Conservation (phyloP, 179 eudicot species). For the Spergularia azorica region DNA sequence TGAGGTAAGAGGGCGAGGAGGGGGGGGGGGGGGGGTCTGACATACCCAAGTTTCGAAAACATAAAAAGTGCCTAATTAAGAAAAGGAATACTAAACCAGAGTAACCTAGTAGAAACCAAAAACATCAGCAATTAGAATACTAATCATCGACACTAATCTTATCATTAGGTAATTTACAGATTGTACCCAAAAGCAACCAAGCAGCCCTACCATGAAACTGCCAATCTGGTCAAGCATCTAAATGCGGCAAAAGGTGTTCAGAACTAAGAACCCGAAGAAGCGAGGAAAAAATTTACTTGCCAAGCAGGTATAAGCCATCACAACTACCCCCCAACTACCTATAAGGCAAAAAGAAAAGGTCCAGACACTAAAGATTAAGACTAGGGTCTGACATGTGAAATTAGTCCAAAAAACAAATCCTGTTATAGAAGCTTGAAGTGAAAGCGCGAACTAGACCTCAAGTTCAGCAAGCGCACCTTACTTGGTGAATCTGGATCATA, state of each 20-base stretch:
- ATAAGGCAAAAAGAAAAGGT: neutral
- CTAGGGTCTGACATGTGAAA: conserved; percentile 5
- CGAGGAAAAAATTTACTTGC: conserved; percentile 2
- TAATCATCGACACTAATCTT: conserved; percentile 3
- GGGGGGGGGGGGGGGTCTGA: too few species aligned
- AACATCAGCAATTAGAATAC: conserved; percentile 1
- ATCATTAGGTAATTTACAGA: conserved; percentile 27
- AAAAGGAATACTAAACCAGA: neutral
- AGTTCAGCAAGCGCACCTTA: neutral
- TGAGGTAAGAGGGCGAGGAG: too few species aligned
- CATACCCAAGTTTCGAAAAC: too few species aligned
- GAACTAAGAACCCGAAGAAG: conserved; percentile 2
- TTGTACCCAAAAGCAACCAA: conserved; percentile 13
- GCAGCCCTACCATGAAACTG: conserved; percentile 14
- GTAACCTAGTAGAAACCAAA: neutral
- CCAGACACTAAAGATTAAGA: conserved; percentile 8
- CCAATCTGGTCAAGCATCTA: conserved; percentile 14
- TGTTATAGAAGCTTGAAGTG: conserved; percentile 8
- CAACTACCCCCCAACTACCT: conserved; percentile 14
- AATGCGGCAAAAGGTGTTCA: neutral
- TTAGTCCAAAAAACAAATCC: conserved; percentile 1
- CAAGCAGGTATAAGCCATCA: conserved; percentile 10
- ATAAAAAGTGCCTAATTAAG: too few species aligned
- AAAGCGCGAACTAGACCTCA: neutral
- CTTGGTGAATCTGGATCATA: neutral